A percentile compares a stretch with the other conserved stretches of the same genome.
phyloP scores from a whole-genome alignment of 208 protist genomes.

The Trypanosoma lewisi region DNA sequence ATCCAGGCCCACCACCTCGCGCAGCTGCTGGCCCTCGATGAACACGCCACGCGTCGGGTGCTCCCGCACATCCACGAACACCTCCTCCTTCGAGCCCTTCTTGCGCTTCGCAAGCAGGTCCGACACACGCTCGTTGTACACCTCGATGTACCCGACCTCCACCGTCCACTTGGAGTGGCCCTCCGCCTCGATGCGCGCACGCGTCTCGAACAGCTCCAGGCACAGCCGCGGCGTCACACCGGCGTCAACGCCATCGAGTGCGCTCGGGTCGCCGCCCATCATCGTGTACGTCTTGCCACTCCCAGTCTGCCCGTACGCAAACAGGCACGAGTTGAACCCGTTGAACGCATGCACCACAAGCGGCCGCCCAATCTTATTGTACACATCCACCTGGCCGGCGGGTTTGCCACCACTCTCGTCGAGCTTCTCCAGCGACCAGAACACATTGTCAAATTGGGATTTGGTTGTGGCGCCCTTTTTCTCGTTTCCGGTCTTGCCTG shows the following conservation, averaged over 20 bases:
- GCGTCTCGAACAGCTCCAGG: constrained; percentile 24
- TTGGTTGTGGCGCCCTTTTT: constrained; percentile 14
- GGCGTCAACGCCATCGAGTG: constrained; percentile 29
- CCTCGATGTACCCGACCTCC: constrained; percentile 77
- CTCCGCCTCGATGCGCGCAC: constrained; percentile 16
- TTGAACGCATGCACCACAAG: constrained; percentile 51
- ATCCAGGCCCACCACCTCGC: constrained; percentile 13
- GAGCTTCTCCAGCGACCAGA: constrained; percentile 46
- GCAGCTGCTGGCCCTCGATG: constrained; percentile 33
- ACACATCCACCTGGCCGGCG: constrained; percentile 51
- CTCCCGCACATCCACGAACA: constrained; percentile 30
- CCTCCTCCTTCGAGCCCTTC: constrained; percentile 28
- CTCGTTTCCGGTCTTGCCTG: neutral
- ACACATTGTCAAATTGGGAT: constrained; percentile 72
- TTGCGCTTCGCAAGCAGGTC: constrained; percentile 54
- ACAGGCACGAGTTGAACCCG: constrained; percentile 70
- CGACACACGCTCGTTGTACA: constrained; percentile 87
- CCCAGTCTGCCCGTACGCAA: constrained; percentile 64
- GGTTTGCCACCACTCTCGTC: constrained; percentile 30
- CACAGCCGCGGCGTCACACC: constrained; percentile 33
- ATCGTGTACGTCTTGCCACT: constrained; percentile 63
- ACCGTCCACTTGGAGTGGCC: constrained; percentile 44
- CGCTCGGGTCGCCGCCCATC: constrained; percentile 30
- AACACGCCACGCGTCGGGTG: constrained; percentile 34
- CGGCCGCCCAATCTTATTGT: constrained; percentile 40